These are phyloP conservation scores for Komagataella ulmi DNA, from an alignment of 805 yeast genomes.

Conservation along the genomic window DNA sequence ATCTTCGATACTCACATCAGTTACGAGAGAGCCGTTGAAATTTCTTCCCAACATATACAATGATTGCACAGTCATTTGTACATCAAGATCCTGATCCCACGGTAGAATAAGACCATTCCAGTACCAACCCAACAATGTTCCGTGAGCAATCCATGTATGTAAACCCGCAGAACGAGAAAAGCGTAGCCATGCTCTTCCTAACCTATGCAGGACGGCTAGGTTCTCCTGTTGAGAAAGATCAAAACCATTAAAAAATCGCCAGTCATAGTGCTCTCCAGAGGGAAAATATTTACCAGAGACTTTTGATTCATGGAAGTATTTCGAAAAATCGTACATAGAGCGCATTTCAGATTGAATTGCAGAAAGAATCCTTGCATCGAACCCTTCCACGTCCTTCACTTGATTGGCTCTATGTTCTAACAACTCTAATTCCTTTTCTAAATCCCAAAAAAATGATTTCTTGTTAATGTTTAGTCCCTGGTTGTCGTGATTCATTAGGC, in stretches of 20 bases:
- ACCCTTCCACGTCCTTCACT: conserved; percentile 5
- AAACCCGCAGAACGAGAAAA: conserved; percentile 31
- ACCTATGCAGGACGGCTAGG: conserved; percentile 27
- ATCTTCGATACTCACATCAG: conserved; percentile 22
- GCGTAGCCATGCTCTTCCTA: conserved; percentile 37
- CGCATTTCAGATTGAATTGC: neutral
- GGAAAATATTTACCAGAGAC: conserved; percentile 23
- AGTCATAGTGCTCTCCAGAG: conserved; percentile 34
- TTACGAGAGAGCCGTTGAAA: conserved; percentile 34
- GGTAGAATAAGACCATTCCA: conserved; percentile 53
- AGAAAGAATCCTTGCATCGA: conserved; percentile 4
- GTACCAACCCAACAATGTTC: conserved; percentile 48
- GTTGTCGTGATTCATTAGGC: neutral
- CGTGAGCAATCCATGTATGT: conserved; percentile 54
- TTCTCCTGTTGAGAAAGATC: conserved; percentile 24
- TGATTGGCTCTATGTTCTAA: neutral
- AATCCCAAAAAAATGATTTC: neutral
- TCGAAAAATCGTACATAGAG: conserved; percentile 2
- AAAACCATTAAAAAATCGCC: conserved; percentile 35
- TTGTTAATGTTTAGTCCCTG: neutral
- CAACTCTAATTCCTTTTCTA: neutral
- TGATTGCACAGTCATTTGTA: conserved; percentile 42
- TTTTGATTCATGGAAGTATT: conserved; percentile 26
- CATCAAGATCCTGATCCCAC: conserved; percentile 59
- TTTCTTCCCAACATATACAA: conserved; percentile 29